A percentile compares a stretch with the other conserved stretches of the same genome.
These are phyloP conservation scores for Trypanosomatidae sp. DNA, from an alignment of 208 protist genomes.

Conservation along the genomic window DNA sequence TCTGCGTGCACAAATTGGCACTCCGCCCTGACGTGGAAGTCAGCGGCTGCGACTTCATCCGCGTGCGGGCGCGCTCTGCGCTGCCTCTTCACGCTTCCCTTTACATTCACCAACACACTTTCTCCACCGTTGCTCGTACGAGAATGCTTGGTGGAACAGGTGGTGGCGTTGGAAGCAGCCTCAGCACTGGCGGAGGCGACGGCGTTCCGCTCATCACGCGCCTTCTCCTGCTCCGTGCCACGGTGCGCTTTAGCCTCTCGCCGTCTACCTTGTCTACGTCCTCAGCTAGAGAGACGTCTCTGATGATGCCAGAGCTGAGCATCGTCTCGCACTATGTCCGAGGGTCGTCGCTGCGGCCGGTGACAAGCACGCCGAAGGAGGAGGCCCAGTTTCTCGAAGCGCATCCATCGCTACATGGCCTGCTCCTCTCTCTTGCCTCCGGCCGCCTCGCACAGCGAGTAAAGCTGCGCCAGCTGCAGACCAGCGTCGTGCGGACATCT, in stretches of 20 bases:
- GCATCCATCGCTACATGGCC: conserved; percentile 21
- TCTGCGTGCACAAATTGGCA: too few species aligned
- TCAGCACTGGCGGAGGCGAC: neutral
- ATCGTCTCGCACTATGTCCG: conserved; percentile 22
- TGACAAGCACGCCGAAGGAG: conserved; percentile 28
- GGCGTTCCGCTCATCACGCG: conserved; percentile 29
- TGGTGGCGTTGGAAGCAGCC: too few species aligned
- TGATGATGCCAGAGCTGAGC: conserved; percentile 9
- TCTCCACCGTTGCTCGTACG: neutral
- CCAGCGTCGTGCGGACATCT: conserved; percentile 7
- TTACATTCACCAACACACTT: neutral
- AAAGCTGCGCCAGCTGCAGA: conserved; percentile 19
- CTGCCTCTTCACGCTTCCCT: too few species aligned
- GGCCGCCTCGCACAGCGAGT: conserved; percentile 22
- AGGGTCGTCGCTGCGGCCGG: neutral
- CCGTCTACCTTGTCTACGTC: neutral
- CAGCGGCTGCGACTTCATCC: too few species aligned
- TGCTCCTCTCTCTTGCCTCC: conserved; percentile 33
- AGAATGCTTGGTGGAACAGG: neutral
- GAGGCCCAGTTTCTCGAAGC: conserved; percentile 17
- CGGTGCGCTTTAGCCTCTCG: conserved; percentile 12
- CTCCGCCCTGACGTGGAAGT: too few species aligned
- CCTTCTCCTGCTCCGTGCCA: conserved; percentile 25
- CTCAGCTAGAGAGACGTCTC: neutral
- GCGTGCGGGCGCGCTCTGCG: too few species aligned